Base-by-base conservation (phyloP, 345 rosid species). In the Schrenkiella parvula region DNA sequence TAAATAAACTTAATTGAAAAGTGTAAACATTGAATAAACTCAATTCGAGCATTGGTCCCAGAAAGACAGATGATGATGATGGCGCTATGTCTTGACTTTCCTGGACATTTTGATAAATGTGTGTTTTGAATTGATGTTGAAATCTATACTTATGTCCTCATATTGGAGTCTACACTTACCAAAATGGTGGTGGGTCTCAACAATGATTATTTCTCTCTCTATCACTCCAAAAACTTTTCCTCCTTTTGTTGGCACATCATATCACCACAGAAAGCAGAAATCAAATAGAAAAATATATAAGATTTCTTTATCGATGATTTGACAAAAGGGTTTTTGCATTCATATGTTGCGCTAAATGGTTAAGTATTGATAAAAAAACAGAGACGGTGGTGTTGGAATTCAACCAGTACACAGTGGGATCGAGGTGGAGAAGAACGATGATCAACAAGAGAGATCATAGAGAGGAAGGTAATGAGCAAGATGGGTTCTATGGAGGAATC, bases 401-500 rank as follows among this genome's bases (percentile, higher is more conserved):
- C 83, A 88, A 87, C 19, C 96, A 90, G 57, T 90, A 93, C 63
- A 72, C 87, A 1, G 81, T 72, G 0, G 91, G 91, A 13, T 88
- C 96, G 0, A 80, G 89, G 73, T 93, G 98, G 98, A 85, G 97
- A 68, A 74, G 70, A 38, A 82, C 84, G 1, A 76, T 51, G 17
- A 64, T 93, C 17, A 75, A 77, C 68, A 66, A 91, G 74, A 89
- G 80, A 75, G 90, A 86, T 21, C 96, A 88, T 65, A 69, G 79
- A 56, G 98, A 93, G 76, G 89, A 83, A 78, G 97, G 98, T 17
- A 83, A 84, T 34, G 97, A 88, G 76, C 96, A 80, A 3, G 91
- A 86, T 22, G 98, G 98, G 2, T 93, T 89, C 66, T 93, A 93
- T 44, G 98, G 96, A 37, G 98, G 98, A 59, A 84, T 93, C 66